Base-by-base conservation (phyloP, 2,329 filamentous ascomycete species). In the Ophiobolus disseminans region DNA sequence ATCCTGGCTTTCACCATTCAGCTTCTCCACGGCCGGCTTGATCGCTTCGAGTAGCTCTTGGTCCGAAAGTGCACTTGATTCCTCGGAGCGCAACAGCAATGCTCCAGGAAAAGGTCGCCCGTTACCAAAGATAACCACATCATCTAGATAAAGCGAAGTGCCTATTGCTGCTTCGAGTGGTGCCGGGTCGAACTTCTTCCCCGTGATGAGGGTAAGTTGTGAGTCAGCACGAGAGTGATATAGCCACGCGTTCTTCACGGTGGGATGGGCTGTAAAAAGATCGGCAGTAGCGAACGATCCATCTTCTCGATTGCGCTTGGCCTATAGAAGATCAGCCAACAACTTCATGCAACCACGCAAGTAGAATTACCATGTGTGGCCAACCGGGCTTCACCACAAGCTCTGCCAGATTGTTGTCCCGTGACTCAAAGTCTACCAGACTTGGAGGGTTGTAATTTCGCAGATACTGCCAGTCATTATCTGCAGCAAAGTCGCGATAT, bases 141-240 rank as follows among this genome's bases (percentile, higher is more conserved):
- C 84, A 2, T 73, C 64, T 0, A 87, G 57, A 1, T 79, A 21
- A 1, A 66, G 55, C 0, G 76, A 78, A 1, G 77, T 73, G 1
- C 77, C 67, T 4, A 88, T 77, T 0, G 75, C 76, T 2, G 77
- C 80, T 64, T 89, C 86, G 3, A 88, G 65, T 0, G 82, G 81
- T 1, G 81, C 79, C 1, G 86, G 85, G 56, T 88, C 84, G 50
- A 88, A 87, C 57, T 88, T 89, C 73, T 88, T 87, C 2, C 86
- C 86, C 5, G 85, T 88, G 8, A 82, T 73, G 3, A 89, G 75
- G 0, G 82, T 82, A 26, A 88, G 77, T 42, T 84, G 84, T 3
- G 82, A 79, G 56, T 89, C 86, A 0, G 80, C 78, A 30, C 86
- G 75, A 1, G 81, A 83, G 43, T 86, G 78, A 58, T 87, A 87